Evolutionary conservation across 1,284 basidiomycete genomes (phyloP).

Genomic region (Cerrena zonata): DNA sequence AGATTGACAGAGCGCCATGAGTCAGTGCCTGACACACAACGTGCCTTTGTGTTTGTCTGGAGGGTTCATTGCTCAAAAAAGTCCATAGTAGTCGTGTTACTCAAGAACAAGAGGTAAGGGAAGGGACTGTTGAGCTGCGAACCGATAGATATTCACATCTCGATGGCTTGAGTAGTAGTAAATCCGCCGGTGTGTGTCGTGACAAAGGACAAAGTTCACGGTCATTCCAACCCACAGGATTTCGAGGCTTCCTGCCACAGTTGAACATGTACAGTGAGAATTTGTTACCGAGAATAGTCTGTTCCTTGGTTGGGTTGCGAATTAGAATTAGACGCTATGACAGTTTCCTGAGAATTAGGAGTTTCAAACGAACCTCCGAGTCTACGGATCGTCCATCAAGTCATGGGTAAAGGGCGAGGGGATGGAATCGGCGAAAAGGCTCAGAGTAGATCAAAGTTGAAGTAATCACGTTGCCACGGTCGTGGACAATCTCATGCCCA

Average conservation of each 20-base stretch:
- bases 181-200: neutral
- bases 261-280: neutral
- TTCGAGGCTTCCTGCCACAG: neutral
- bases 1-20: neutral
- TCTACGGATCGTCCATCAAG: neutral
- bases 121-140: too few species aligned
- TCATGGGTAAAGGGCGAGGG: neutral
- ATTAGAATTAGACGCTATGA: conserved; percentile 3
- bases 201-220: neutral
- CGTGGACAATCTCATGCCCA: too few species aligned
- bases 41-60: neutral
- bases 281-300: neutral
- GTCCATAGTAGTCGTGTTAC: too few species aligned
- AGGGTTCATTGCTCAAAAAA: too few species aligned
- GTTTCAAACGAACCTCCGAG: neutral
- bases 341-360: neutral
- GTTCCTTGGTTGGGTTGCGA: neutral
- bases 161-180: neutral
- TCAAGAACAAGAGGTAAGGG: too few species aligned
- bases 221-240: neutral
- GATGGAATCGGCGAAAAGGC: neutral
- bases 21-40: neutral
- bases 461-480: neutral
- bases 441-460: neutral
- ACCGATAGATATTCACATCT: neutral